phyloP scores from a whole-genome alignment of 352 stramenopile genomes.

The Saprolegnia parasitica region DNA sequence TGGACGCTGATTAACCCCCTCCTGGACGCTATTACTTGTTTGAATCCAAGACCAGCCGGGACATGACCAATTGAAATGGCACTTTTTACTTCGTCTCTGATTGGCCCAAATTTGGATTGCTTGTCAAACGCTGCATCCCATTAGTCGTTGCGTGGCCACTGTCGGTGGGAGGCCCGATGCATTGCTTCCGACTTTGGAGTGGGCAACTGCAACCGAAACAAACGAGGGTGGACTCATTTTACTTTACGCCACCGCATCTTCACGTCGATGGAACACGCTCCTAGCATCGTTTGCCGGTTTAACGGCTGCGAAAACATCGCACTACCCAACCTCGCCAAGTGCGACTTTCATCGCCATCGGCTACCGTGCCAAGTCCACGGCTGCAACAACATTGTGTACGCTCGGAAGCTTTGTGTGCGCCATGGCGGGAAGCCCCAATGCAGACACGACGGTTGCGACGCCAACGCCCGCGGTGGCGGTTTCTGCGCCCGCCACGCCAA shows the following conservation, averaged over 20 bases:
- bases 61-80: neutral
- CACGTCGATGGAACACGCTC: no score
- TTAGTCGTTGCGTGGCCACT: neutral
- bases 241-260: no score
- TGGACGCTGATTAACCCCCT: neutral
- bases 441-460: slow-evolving; percentile 29
- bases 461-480: slow-evolving; percentile 69
- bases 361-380: neutral
- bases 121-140: neutral
- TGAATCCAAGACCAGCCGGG: neutral
- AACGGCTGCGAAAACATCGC: slow-evolving; percentile 26
- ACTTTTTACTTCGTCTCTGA: neutral
- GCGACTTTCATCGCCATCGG: slow-evolving; percentile 23
- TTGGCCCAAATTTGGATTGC: neutral
- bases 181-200: no score
- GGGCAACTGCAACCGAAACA: neutral
- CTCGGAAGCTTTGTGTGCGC: slow-evolving; percentile 13
- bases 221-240: neutral
- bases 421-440: slow-evolving; percentile 20
- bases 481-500: slow-evolving; percentile 65
- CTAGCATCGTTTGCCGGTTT: neutral
- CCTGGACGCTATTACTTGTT: neutral
- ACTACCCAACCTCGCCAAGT: slow-evolving; percentile 20
- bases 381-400: slow-evolving; percentile 28
- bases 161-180: no score